Evolutionary conservation across 2,329 filamentous ascomycete species (phyloP).

Genomic region (Epicoccum nigrum): DNA sequence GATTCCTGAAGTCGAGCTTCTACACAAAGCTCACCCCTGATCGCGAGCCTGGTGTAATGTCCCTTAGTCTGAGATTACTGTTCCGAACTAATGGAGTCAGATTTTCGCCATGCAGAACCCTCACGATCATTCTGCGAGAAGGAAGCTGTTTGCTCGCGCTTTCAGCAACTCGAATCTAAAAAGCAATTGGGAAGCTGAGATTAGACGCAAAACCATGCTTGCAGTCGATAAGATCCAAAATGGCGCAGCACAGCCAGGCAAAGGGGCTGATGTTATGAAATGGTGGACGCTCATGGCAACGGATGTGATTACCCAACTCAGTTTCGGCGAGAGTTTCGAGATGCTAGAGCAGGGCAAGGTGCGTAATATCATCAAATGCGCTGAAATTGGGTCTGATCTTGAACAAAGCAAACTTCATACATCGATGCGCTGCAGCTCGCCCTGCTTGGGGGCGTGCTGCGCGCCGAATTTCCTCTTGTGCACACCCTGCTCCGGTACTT

Average conservation of each 20-base stretch:
- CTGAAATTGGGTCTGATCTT: too few relatives aligned
- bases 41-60: conserved; percentile 28
- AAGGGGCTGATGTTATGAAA: conserved; percentile 45
- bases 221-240: conserved; percentile 42
- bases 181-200: conserved; percentile 45
- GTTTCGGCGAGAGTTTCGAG: conserved; percentile 49
- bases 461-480: conserved; percentile 40
- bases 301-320: conserved; percentile 48
- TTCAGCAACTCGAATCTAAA: conserved; percentile 47
- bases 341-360: conserved; percentile 48
- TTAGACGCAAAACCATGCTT: conserved; percentile 42
- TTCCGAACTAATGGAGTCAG: too few relatives aligned
- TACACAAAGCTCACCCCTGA: conserved; percentile 41
- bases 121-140: conserved; percentile 42
- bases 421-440: conserved; percentile 37
- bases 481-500: conserved; percentile 23
- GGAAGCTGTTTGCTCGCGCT: conserved; percentile 45
- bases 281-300: conserved; percentile 50
- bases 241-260: conserved; percentile 20
- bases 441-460: conserved; percentile 38
- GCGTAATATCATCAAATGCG: too few relatives aligned
- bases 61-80: too few relatives aligned
- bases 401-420: conserved; percentile 28
- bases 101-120: conserved; percentile 50
- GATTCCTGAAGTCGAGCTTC: conserved; percentile 51